Base-by-base conservation (phyloP, 2,329 filamentous ascomycete species). In the Coleophoma eucalyptorum region DNA sequence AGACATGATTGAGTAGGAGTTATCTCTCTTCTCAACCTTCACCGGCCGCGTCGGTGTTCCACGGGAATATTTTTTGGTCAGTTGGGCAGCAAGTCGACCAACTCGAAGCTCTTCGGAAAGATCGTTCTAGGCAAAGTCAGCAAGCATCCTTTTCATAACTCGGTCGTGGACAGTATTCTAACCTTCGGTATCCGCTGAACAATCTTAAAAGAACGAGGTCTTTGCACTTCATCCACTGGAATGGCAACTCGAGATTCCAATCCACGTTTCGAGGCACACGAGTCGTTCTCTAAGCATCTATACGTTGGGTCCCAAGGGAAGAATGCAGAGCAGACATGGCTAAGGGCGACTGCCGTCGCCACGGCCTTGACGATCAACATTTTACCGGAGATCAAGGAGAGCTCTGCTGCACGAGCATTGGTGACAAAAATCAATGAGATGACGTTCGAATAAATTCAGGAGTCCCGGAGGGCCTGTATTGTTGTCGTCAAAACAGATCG, bases 271-370 rank as follows among this genome's bases (percentile, higher is more conserved):
- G 41, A 49, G 18, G 18, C 37, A 34, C 52, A 57, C n/a, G 46
- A 43, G 16, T 49, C 42, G 26, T 57, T 53, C 10, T 57, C 51
- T 4, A 52, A 41, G 45, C 60, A 64, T 50, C 52, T 49, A 44
- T 60, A 63, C 13, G 50, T 48, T 6, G 63, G 63, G 21, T 56
- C 51, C 21, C 52, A 65, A 13, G 53, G 52, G 47, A 52, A 65
- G 47, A 61, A 64, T 15, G 64, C 62, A 4, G 52, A 43, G 19
- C 58, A 52, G 32, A 43, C 47, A 19, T 54, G 52, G 42, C 50
- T 43, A n/a, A 62, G 49, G 3, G 53, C 46, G 11, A 53, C 43
- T 21, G 54, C 38, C 16, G 43, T 43, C 13, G 57, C 21, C 12
- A 60, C 38, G 20, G 37, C 20, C 35, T 48, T 57, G 21, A 48